A percentile compares a stretch with the other conserved stretches of the same genome.
Conservation (phyloP, 2,329 filamentous ascomycete genomes). For the Apiospora malaysiana region DNA sequence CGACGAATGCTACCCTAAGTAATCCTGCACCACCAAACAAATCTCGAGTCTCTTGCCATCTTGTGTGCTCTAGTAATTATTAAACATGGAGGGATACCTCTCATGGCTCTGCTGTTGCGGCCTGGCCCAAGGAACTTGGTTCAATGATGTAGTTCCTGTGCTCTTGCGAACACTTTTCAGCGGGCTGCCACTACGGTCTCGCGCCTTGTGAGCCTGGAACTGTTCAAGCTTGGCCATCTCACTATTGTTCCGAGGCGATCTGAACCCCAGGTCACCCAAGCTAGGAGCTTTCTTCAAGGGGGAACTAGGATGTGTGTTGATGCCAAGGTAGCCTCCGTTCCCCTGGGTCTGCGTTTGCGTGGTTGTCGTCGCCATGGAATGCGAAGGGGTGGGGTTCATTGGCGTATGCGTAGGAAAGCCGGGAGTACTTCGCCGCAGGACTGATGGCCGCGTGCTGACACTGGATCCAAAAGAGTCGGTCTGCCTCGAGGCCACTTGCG, state of each 20-base stretch:
- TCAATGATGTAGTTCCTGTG: slow-evolving; percentile 32
- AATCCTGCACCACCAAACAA: neutral
- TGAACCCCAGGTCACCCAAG: slow-evolving; percentile 60
- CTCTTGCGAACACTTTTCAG: slow-evolving; percentile 37
- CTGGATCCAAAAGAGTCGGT: slow-evolving; percentile 43
- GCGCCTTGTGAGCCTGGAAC: slow-evolving; percentile 36
- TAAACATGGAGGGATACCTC: slow-evolving; percentile 43
- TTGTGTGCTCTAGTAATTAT: slow-evolving; percentile 27
- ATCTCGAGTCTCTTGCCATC: slow-evolving; percentile 2
- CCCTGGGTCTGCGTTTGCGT: slow-evolving; percentile 29
- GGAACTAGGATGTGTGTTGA: slow-evolving; percentile 80
- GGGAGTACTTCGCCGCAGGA: slow-evolving; percentile 75
- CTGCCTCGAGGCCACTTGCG: slow-evolving; percentile 38
- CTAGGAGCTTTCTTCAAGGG: slow-evolving; percentile 79
- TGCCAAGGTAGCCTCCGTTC: slow-evolving; percentile 76
- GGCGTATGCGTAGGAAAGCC: slow-evolving; percentile 65
- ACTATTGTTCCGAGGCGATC: slow-evolving; percentile 62
- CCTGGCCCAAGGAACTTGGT: slow-evolving; percentile 32
- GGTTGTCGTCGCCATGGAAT: slow-evolving; percentile 28
- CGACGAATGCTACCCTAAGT: neutral
- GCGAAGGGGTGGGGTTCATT: slow-evolving; percentile 33
- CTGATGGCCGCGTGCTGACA: slow-evolving; percentile 47
- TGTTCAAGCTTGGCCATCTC: slow-evolving; percentile 68
- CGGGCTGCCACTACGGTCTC: slow-evolving; percentile 37
- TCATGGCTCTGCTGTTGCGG: slow-evolving; percentile 33